These are phyloP conservation scores for Dryadomyces quercus-mongolicae DNA, from an alignment of 2,329 filamentous ascomycete species.

Conservation along the genomic window DNA sequence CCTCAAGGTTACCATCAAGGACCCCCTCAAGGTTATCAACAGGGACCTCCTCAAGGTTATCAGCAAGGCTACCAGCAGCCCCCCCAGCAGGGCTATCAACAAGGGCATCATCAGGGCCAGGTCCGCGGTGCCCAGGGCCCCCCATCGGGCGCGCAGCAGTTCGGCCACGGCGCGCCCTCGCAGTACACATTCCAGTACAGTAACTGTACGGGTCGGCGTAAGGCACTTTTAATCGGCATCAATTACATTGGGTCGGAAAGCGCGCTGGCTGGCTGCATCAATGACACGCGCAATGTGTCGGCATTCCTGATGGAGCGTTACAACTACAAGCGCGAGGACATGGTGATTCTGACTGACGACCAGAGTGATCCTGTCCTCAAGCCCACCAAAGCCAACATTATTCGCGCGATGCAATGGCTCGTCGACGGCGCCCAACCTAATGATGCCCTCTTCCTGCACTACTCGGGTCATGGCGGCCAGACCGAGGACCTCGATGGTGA, in stretches of 20 bases:
- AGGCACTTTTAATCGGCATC: conserved; percentile 67
- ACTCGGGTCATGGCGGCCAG: conserved; percentile 67
- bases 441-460: conserved; percentile 67
- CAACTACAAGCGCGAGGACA: conserved; percentile 64
- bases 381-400: conserved; percentile 65
- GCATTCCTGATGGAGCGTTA: conserved; percentile 55
- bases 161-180: conserved; percentile 55
- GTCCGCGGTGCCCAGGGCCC: conserved; percentile 26
- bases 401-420: conserved; percentile 65
- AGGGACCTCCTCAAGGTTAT: neutral
- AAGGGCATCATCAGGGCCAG: conserved; percentile 1
- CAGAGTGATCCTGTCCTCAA: conserved; percentile 56
- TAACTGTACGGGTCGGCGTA: conserved; percentile 59
- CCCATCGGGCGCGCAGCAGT: conserved; percentile 39
- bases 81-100: conserved; percentile 8
- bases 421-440: conserved; percentile 60
- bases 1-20: conserved; percentile 2
- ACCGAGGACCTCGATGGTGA: conserved; percentile 62
- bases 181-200: conserved; percentile 67
- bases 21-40: neutral
- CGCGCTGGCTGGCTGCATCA: conserved; percentile 67
- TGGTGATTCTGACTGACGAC: conserved; percentile 69
- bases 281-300: conserved; percentile 69
- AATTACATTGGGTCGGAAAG: conserved; percentile 67
- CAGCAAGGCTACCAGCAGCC: conserved; percentile 1